Evolutionary conservation across 2,329 filamentous ascomycete species (phyloP).

Genomic region (Orbilia ellipsospora): DNA sequence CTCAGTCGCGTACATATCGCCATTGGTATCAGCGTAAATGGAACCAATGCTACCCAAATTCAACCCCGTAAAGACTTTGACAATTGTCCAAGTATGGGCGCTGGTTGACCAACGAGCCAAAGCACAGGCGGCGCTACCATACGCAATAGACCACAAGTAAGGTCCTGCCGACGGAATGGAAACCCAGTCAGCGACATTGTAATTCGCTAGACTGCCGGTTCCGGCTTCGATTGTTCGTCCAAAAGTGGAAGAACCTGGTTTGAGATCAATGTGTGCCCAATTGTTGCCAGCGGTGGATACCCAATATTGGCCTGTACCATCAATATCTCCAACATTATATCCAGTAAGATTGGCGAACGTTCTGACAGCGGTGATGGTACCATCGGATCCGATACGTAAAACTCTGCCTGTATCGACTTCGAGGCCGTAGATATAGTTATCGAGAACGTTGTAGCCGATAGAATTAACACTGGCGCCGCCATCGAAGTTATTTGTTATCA

Average conservation of each 20-base stretch:
- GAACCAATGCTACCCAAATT: not conserved
- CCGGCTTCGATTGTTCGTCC: conserved; percentile 4
- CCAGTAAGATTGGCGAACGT: not conserved
- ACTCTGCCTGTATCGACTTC: not conserved
- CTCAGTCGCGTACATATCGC: conserved; percentile 12
- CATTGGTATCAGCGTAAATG: conserved; percentile 7
- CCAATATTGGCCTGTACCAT: conserved; percentile 14
- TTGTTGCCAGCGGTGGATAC: not conserved
- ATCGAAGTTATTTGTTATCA: not conserved
- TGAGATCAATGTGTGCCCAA: conserved; percentile 19
- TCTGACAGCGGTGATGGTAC: not conserved
- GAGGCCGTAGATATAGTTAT: conserved; percentile 26
- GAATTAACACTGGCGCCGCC: conserved; percentile 5
- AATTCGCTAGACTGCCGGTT: not conserved
- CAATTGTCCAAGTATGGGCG: not conserved
- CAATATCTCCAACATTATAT: conserved; percentile 18
- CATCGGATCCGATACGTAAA: conserved; percentile 11
- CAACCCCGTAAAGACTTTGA: not conserved
- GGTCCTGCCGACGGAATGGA: conserved; percentile 8
- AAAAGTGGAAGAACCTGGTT: conserved; percentile 7
- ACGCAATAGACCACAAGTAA: conserved; percentile 8
- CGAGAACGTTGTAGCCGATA: conserved; percentile 22
- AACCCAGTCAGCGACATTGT: conserved; percentile 16
- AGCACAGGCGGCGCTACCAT: not conserved
- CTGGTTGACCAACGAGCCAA: not conserved